Percentiles rank a stretch among this genome's conserved stretches.
These are phyloP conservation scores for Pyrus bretschneideri DNA, from an alignment of 306 rosid genomes.

Conservation along the genomic window DNA sequence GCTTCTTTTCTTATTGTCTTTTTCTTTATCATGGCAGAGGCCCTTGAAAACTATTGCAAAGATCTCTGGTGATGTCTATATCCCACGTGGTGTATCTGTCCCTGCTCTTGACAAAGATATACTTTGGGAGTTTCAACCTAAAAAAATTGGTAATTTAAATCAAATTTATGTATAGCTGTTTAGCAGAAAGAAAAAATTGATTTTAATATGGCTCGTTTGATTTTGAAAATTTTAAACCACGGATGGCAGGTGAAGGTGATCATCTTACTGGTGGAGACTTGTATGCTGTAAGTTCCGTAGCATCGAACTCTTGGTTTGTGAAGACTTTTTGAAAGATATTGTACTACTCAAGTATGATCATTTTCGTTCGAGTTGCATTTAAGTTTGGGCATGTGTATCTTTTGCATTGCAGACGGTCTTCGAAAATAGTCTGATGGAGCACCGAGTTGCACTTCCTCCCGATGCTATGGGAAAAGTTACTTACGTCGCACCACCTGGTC, in stretches of 20 bases:
- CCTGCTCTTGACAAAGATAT: constrained; percentile 94
- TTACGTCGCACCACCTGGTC: constrained; percentile 85
- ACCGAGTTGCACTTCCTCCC: constrained; percentile 87
- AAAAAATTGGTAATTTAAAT: constrained; percentile 55
- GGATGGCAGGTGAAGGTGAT: constrained; percentile 84
- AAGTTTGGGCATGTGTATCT: constrained; percentile 17
- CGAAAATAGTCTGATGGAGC: constrained; percentile 91
- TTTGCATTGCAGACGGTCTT: constrained; percentile 59
- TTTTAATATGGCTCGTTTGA: not conserved
- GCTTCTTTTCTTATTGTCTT: not conserved
- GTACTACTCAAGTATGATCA: not conserved
- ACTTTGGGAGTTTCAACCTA: constrained; percentile 96
- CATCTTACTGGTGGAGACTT: constrained; percentile 89
- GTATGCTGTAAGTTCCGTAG: constrained; percentile 69
- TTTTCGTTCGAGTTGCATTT: constrained; percentile 11
- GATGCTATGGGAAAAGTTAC: constrained; percentile 96
- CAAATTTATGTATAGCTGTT: not conserved
- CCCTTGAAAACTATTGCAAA: constrained; percentile 97
- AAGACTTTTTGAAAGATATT: not conserved
- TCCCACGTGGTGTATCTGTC: constrained; percentile 96
- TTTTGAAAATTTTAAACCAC: constrained; percentile 14
- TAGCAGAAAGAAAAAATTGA: not conserved
- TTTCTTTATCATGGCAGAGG: constrained; percentile 41
- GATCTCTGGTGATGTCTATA: constrained; percentile 93
- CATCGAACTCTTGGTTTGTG: constrained; percentile 15